These are phyloP conservation scores for Xylaria polymorpha DNA, from an alignment of 2,329 filamentous ascomycete species.

Conservation along the genomic window DNA sequence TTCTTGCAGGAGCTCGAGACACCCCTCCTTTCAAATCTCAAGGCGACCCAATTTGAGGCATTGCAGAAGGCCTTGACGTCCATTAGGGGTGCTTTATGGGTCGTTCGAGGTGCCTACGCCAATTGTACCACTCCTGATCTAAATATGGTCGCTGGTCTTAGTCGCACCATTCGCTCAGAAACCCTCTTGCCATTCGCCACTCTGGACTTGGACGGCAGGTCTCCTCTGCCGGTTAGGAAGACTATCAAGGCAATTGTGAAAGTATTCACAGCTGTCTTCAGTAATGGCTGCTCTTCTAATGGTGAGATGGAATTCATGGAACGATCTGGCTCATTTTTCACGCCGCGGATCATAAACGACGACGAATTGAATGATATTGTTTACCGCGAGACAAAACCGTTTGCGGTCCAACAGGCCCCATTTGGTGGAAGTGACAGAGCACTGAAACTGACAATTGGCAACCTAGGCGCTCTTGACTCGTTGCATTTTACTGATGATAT, in stretches of 20 bases:
- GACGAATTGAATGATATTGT: constrained; percentile 57
- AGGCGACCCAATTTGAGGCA: constrained; percentile 52
- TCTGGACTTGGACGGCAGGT: constrained; percentile 48
- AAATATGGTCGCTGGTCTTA: constrained; percentile 51
- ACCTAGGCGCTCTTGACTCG: constrained; percentile 47
- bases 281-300: constrained; percentile 47
- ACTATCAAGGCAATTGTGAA: constrained; percentile 46
- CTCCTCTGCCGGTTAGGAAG: constrained; percentile 39
- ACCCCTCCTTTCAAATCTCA: constrained; percentile 57
- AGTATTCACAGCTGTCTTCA: constrained; percentile 54
- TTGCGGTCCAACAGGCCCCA: constrained; percentile 52
- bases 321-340: constrained; percentile 54
- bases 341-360: constrained; percentile 55
- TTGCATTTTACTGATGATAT: constrained; percentile 47
- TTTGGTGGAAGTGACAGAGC: constrained; percentile 51
- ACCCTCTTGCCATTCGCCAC: constrained; percentile 51
- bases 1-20: constrained; percentile 59
- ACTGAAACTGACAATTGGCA: constrained; percentile 46
- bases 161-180: constrained; percentile 51
- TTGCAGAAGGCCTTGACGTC: constrained; percentile 48
- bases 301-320: constrained; percentile 59
- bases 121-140: constrained; percentile 49
- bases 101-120: constrained; percentile 52
- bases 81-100: constrained; percentile 52
- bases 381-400: constrained; percentile 56